Evolutionary conservation across 2,329 filamentous ascomycete species (phyloP), one percentile per base, ranked within the genome.

Genomic region (Davidsoniella eucalypti): DNA sequence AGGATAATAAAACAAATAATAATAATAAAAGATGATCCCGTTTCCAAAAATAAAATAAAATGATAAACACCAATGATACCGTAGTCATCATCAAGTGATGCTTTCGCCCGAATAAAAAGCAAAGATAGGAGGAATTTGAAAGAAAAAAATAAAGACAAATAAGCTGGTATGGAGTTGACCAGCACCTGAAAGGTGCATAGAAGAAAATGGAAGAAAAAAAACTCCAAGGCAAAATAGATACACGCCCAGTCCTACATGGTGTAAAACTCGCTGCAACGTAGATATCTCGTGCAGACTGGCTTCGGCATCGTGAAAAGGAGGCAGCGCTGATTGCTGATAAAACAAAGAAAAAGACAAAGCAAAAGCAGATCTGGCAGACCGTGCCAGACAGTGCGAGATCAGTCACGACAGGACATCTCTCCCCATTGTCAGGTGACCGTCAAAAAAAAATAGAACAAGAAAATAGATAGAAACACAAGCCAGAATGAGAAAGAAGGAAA

Each of bases 361-460:
- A 29, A 43, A 39, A 52, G 5, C n/a, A 41, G n/a, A 37, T 36
- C 25, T 29, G 12, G 29, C 12, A 33, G 29, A 12, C 29, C 9
- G 2, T 12, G 29, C 29, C 29, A 33, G 29, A 33, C 29, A 9
- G 29, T 33, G 8, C 29, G 9, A 18, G 16, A 12, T n/a, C 21
- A 50, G 40, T 10, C 17, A 51, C 5, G 39, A 17, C n/a, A 23
- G 33, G 18, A 49, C 9, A 33, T 36, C 44, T 44, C 39, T 42
- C 40, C 10, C 37, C 44, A 49, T 36, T 38, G 29, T 47, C 50
- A 48, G 44, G 44, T 41, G 42, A 53, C 51, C 17, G 40, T 26
- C 33, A 3, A 23, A 29, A 23, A 29, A 36, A 49, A 16, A 26
- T n/a, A 38, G 29, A 42, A 44, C 7, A 50, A 25, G 8, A 18